Conservation (phyloP, 305 asterid genomes). For the Fraxinus velutina region DNA sequence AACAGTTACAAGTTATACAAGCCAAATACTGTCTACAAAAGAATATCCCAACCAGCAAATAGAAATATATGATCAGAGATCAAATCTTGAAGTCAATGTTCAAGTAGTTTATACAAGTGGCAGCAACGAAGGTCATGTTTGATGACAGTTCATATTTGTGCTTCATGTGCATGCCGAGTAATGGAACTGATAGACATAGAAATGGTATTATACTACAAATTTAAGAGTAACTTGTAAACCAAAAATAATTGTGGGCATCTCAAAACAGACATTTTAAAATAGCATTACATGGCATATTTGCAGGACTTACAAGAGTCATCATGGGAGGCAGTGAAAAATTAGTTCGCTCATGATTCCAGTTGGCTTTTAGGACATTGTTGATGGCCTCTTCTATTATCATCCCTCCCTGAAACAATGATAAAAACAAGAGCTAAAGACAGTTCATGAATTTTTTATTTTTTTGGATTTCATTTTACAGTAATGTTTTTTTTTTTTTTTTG, state of each 20-base stretch:
- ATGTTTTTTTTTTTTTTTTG: too few species aligned
- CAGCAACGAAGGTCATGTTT: not conserved
- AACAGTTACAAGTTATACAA: not conserved
- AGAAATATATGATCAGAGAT: not conserved
- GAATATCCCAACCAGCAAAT: not conserved
- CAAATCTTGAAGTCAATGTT: not conserved
- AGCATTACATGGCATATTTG: constrained; percentile 18
- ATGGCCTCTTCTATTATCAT: constrained; percentile 60
- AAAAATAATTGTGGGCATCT: constrained; percentile 8
- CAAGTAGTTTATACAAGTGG: not conserved
- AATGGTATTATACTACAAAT: not conserved
- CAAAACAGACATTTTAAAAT: not conserved
- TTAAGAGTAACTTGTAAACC: not conserved
- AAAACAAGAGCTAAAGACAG: not conserved
- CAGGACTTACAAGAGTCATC: constrained; percentile 77
- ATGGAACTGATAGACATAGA: not conserved
- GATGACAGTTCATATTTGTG: not conserved
- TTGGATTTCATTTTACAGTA: not conserved
- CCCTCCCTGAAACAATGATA: constrained; percentile 46
- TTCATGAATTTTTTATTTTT: not conserved
- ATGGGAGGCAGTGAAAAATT: constrained; percentile 81
- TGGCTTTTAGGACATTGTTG: constrained; percentile 60
- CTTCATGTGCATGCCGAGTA: constrained; percentile 7
- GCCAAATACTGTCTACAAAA: not conserved
- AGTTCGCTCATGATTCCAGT: constrained; percentile 91